Conservation (phyloP, 345 rosid genomes). For the Hypericum perforatum region DNA sequence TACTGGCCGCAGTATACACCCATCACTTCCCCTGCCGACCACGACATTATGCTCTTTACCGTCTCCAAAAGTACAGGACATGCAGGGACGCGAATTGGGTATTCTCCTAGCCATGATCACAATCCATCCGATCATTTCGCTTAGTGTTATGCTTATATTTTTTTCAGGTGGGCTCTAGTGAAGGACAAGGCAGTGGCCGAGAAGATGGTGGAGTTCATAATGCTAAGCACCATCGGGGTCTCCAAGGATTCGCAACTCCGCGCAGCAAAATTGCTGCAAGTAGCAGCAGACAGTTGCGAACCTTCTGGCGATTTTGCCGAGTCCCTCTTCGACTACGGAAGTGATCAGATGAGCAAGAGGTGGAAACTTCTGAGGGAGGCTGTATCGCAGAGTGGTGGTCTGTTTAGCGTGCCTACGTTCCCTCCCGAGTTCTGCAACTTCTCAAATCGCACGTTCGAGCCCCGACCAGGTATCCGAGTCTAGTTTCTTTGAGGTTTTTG, state of each 20-base stretch:
- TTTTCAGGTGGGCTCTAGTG: slow-evolving; percentile 73
- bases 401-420: slow-evolving; percentile 56
- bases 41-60: slow-evolving; percentile 75
- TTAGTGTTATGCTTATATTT: background rate
- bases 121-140: background rate
- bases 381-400: slow-evolving; percentile 33
- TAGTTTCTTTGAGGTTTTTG: background rate
- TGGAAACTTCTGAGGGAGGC: slow-evolving; percentile 63
- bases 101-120: slow-evolving; percentile 6
- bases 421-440: slow-evolving; percentile 47
- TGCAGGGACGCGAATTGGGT: slow-evolving; percentile 96
- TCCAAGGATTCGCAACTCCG: slow-evolving; percentile 86
- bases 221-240: slow-evolving; percentile 78
- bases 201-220: slow-evolving; percentile 72
- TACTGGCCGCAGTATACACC: slow-evolving; percentile 96
- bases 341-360: slow-evolving; percentile 42
- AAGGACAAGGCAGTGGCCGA: slow-evolving; percentile 56
- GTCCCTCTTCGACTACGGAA: slow-evolving; percentile 48
- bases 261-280: slow-evolving; percentile 65
- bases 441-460: slow-evolving; percentile 29
- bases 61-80: slow-evolving; percentile 83
- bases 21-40: slow-evolving; percentile 51
- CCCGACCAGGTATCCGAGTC: slow-evolving; percentile 55
- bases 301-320: slow-evolving; percentile 10
- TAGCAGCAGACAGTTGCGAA: slow-evolving; percentile 41